Conservation (phyloP, 257 asterid species). For the Salvia rosmarinus region DNA sequence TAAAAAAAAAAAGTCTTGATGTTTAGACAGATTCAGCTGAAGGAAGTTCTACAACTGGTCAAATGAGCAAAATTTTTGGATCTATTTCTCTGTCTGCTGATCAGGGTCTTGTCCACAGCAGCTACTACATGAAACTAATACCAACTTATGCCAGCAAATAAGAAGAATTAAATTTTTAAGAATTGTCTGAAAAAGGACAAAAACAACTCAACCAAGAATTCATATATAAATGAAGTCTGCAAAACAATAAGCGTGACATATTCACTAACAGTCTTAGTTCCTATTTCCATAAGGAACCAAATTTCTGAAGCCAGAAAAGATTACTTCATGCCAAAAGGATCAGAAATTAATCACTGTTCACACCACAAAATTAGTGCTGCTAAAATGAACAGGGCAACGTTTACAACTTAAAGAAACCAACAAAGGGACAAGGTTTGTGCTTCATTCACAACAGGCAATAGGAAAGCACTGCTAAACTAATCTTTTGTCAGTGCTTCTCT, state of each 20-base stretch:
- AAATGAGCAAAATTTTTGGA: not conserved
- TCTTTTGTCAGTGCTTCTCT: not conserved
- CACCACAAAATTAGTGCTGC: not conserved
- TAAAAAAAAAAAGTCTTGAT: not conserved
- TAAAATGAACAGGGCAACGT: not conserved
- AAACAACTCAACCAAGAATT: not conserved
- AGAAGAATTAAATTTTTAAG: not conserved
- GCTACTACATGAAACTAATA: not conserved
- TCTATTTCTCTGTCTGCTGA: not conserved
- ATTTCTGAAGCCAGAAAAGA: not conserved
- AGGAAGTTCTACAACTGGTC: not conserved
- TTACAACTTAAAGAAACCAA: not conserved
- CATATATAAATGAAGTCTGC: not conserved
- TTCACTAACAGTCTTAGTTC: not conserved
- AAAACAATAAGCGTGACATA: not conserved
- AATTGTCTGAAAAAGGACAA: not conserved
- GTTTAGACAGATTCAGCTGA: constrained; percentile 11
- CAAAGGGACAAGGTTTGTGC: not conserved
- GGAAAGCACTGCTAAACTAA: not conserved
- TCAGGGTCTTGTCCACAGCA: not conserved
- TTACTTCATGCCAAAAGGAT: not conserved
- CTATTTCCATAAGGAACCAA: not conserved
- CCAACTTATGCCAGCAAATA: not conserved
- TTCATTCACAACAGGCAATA: not conserved
- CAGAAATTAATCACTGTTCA: not conserved